Evolutionary conservation across 331 rosid species (phyloP), one percentile per base, ranked within the genome.

Genomic region (Quercus lobata): DNA sequence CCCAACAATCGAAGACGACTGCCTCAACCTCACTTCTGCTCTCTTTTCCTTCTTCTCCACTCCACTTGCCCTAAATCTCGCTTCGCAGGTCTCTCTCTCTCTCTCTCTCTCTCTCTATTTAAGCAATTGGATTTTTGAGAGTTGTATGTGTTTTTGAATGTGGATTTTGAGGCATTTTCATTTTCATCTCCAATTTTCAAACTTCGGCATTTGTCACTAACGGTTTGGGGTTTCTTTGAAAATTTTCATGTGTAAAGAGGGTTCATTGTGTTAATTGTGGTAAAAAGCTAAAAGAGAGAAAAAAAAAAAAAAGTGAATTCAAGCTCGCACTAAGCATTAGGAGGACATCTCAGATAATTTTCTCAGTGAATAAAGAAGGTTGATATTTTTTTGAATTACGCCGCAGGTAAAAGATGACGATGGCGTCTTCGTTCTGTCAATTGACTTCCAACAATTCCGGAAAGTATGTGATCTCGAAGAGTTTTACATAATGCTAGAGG

Each of bases 391-490:
- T 21, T 12, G 70, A 65, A 77, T 69, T 79, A 52, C 24, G 72
- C 16, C 68, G 7, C 85, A 91, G 94, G 84, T 84, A 3, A 89
- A 84, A 69, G 88, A 78, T 49, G 91, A 87, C 44, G 78, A 61
- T 30, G 96, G 88, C 57, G 81, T 81, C 76, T 80, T 83, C 44
- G 82, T 72, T 73, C 52, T 95, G 88, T 81, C 92, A 27, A 69
- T 93, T 49, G 97, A 95, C 85, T 88, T 91, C 74, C 90, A 88
- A 80, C 90, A 87, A 46, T 87, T 93, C 75, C 84, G 82, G 55
- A 85, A 82, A 55, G 68, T 57, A 25, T 91, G 86, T 24, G 83
- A 73, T 37, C 32, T 85, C 22, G 86, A 63, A 77, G 91, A 90
- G 34, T 81, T 91, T 75, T 89, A 87, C 30, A 77, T 70, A 56